Base-by-base conservation (phyloP, 2,329 filamentous ascomycete genomes). In the Calonectria hongkongensis region DNA sequence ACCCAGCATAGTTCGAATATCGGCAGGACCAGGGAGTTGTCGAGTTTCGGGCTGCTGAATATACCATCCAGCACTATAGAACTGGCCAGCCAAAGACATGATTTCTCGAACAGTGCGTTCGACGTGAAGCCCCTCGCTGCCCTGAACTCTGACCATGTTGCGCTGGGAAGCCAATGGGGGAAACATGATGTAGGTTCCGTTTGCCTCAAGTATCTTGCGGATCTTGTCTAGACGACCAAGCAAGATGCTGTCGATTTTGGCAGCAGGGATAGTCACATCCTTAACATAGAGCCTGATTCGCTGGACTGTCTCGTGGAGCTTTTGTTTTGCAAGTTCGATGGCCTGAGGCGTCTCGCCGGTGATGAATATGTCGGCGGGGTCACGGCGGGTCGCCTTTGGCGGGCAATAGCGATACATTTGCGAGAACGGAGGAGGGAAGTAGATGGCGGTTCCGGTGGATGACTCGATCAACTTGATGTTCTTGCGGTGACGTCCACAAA, bases 391-490 rank as follows among this genome's bases (percentile, higher is more conserved):
- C 25, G 95, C 95, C 76, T 94, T 95, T 9, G 92, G 92, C 1
- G 96, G 96, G 66, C 93, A 94, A 83, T 98, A 99, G 72, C 95
- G 94, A 82, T 97, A 98, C 76, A 98, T 93, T 72, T 94, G 92
- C 16, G 96, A 96, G 82, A 98, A 98, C 0, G 96, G 94, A 9
- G 96, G 95, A 33, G 97, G 97, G 82, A 99, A 98, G 86, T 99
- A 99, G 80, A 99, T 98, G 75, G 97, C 96, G 10, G 97, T 98
- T 80, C 96, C 95, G 16, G 97, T 98, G 33, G 94, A 92, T 16
- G 97, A 98, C 85, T 99, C 97, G 81, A 99, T 98, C 80, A 97
- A 88, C 87, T 98, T 98, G 87, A 99, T 98, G 83, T 98, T 98
- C 88, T 98, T 98, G 78, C 97, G 92, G 78, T 96, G 96, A 62